Evolutionary conservation across 768 basidiomycete genomes (phyloP), one percentile per base, ranked within the genome.

Genomic region (Tricholoma flavovirens): DNA sequence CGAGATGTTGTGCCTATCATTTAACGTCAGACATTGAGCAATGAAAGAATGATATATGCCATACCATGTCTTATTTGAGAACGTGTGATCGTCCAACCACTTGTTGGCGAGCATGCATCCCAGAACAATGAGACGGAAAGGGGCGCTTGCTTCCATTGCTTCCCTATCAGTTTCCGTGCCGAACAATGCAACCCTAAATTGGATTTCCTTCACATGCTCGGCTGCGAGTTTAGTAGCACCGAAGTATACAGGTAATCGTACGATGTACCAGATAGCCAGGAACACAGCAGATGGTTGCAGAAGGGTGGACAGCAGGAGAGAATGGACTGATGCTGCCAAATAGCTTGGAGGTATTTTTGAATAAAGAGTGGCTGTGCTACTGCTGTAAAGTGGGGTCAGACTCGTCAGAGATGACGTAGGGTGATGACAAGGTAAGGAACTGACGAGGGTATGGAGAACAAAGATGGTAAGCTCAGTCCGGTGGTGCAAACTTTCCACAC

Each of bases 81-180:
- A 92, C 0, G 90, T 91, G 64, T 92, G 90, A 62, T 92, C 90
- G 60, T 91, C 89, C 60, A 92, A 66, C 90, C 90, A 91, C 71
- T 92, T 92, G 69, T 91, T 91, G 17, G 89, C 88, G 32, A 92
- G 73, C 88, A 92, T 90, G 59, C 84, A 90, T 17, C 90, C 90
- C 21, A 92, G 75, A 21, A 92, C 79, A 56, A 91, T 75, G 42
- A 92, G 75, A 53, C 87, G 82, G 69, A 90, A 91, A 10, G 86
- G 83, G 1, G 83, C 84, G 57, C 76, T 78, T 5, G 76, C 74
- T 65, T 88, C 87, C 49, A 74, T 69, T 3, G 73, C 70, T 46
- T 83, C 81, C 59, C 71, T 67, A 38, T 83, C 82, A 24, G 69
- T 63, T n/a, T 69, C 74, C 19, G 60, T 63, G 56, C 82, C 82